Percentiles rank a stretch among this genome's conserved stretches.
phyloP scores from a whole-genome alignment of 2,329 filamentous ascomycete species.

The Penicillium capsulatum region DNA sequence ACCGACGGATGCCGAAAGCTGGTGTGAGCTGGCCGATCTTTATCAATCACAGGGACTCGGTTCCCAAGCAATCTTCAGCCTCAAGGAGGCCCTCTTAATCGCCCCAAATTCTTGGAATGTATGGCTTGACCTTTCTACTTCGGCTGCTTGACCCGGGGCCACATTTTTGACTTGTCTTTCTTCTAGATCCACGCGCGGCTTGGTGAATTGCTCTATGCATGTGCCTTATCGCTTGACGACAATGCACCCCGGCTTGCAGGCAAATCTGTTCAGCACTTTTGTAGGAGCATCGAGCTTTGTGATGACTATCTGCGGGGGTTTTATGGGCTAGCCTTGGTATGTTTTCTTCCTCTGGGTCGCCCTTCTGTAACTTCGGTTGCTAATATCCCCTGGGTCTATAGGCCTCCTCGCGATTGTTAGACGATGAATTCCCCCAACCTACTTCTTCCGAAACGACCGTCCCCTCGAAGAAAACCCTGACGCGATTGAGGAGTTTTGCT shows the following conservation, averaged over 20 bases:
- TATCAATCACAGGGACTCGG: conserved; percentile 77
- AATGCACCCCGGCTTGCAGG: conserved; percentile 52
- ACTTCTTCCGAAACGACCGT: conserved; percentile 7
- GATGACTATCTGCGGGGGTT: conserved; percentile 88
- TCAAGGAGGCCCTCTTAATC: conserved; percentile 85
- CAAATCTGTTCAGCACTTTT: conserved; percentile 79
- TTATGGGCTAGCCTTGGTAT: conserved; percentile 80
- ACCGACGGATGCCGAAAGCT: conserved; percentile 87
- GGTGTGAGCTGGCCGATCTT: conserved; percentile 85
- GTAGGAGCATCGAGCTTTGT: conserved; percentile 86
- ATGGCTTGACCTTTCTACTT: conserved; percentile 36
- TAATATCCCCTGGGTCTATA: conserved; percentile 8
- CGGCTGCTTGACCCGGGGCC: too few relatives aligned
- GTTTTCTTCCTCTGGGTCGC: conserved; percentile 20
- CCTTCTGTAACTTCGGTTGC: too few relatives aligned
- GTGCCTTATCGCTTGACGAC: conserved; percentile 39
- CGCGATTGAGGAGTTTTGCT: conserved; percentile 36
- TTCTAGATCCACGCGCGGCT: conserved; percentile 77
- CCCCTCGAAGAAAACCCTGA: conserved; percentile 24
- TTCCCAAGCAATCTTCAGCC: conserved; percentile 76
- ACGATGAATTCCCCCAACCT: conserved; percentile 15
- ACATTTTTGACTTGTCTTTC: conserved; percentile 56
- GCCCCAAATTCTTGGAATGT: conserved; percentile 95
- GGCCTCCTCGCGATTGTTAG: conserved; percentile 29
- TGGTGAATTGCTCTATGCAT: conserved; percentile 77